phyloP scores from a whole-genome alignment of 306 rosid species.

The Rubus parviflorus region DNA sequence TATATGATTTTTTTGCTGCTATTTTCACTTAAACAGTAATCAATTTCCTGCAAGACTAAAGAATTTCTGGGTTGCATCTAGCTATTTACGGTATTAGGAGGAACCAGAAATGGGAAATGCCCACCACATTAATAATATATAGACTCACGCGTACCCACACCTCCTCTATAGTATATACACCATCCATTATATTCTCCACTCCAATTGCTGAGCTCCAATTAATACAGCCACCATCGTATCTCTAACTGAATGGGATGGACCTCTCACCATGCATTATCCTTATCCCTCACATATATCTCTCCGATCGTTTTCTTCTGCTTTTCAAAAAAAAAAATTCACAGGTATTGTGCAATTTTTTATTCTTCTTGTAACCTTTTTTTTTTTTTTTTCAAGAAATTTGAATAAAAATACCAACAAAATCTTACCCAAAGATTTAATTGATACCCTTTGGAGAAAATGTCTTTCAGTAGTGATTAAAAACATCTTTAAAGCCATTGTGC shows the following conservation, averaged over 20 bases:
- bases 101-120: background rate
- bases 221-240: conserved; percentile 15
- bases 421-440: background rate
- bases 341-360: background rate
- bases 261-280: background rate
- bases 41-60: background rate
- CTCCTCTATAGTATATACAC: background rate
- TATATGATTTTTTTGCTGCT: background rate
- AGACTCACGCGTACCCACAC: too few relatives aligned
- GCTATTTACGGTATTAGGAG: background rate
- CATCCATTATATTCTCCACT: conserved; percentile 9
- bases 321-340: too few relatives aligned
- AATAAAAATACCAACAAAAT: background rate
- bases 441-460: background rate
- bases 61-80: background rate
- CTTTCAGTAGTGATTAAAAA: background rate
- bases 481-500: background rate
- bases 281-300: background rate
- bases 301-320: background rate
- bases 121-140: background rate
- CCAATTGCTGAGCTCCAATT: conserved; percentile 19
- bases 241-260: conserved; percentile 14
- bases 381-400: background rate
- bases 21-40: background rate
- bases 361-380: background rate